These are phyloP conservation scores for Ulmus americana DNA, from an alignment of 331 rosid genomes.

Conservation along the genomic window DNA sequence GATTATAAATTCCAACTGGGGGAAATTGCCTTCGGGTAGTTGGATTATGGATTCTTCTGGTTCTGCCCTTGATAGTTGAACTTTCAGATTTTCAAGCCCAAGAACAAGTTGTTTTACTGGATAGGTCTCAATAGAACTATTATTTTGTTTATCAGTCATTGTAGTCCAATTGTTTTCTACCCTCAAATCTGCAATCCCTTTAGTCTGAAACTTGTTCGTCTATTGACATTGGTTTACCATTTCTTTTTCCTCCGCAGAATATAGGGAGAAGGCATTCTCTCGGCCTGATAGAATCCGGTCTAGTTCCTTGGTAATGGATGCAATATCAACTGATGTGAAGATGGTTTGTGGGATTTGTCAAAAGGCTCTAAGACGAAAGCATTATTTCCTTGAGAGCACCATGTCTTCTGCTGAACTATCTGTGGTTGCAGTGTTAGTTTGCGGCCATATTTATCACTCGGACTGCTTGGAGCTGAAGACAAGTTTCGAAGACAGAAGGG, in stretches of 20 bases:
- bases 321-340: conserved; percentile 39
- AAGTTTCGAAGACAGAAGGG: conserved; percentile 42
- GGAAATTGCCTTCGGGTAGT: not conserved
- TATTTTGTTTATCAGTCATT: not conserved
- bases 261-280: conserved; percentile 39
- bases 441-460: conserved; percentile 84
- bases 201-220: not conserved
- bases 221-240: conserved; percentile 1
- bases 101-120: conserved; percentile 7
- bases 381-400: conserved; percentile 38
- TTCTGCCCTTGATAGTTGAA: not conserved
- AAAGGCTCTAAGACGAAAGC: conserved; percentile 54
- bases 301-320: conserved; percentile 34
- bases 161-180: conserved; percentile 1
- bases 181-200: not conserved
- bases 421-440: conserved; percentile 69
- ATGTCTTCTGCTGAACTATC: conserved; percentile 48
- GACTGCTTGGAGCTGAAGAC: conserved; percentile 79
- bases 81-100: not conserved
- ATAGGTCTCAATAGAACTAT: conserved; percentile 1
- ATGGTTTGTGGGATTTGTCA: conserved; percentile 63
- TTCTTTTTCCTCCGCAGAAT: conserved; percentile 31
- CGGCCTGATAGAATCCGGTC: conserved; percentile 75
- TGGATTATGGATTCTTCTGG: not conserved
- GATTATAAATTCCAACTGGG: not conserved